A percentile compares a stretch with the other conserved stretches of the same genome.
Evolutionary conservation across 2,329 filamentous ascomycete species (phyloP).

Genomic region (Escovopsis sp.): DNA sequence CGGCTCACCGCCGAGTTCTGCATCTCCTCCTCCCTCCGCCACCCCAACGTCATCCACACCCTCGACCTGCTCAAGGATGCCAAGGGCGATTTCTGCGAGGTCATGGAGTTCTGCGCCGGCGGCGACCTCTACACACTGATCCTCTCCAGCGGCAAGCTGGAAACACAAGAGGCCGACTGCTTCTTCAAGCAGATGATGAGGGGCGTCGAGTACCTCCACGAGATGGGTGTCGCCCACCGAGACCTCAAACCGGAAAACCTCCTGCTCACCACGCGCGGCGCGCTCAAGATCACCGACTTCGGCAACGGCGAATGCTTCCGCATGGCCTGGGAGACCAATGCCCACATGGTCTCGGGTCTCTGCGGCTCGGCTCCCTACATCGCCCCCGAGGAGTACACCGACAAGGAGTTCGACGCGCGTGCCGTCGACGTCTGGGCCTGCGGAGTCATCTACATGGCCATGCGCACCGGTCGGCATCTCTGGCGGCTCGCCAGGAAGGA

Average conservation of each 20-base stretch:
- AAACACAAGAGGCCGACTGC: slow-evolving; percentile 86
- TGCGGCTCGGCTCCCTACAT: slow-evolving; percentile 97
- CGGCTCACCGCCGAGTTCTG: slow-evolving; percentile 94
- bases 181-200: slow-evolving; percentile 99
- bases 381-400: slow-evolving; percentile 87
- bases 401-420: slow-evolving; percentile 89
- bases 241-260: slow-evolving; percentile 96
- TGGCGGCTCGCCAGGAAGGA: slow-evolving; percentile 97
- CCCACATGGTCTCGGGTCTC: slow-evolving; percentile 93
- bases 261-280: slow-evolving; percentile 80
- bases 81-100: slow-evolving; percentile 95
- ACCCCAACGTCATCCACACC: slow-evolving; percentile 97
- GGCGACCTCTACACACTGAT: slow-evolving; percentile 92
- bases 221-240: slow-evolving; percentile 96
- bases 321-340: slow-evolving; percentile 98
- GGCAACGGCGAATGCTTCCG: slow-evolving; percentile 98
- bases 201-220: slow-evolving; percentile 96
- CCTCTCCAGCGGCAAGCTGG: slow-evolving; percentile 78
- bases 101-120: slow-evolving; percentile 98
- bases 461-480: slow-evolving; percentile 88
- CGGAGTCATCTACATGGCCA: slow-evolving; percentile 99
- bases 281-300: slow-evolving; percentile 95
- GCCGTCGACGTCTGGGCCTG: slow-evolving; percentile 99
- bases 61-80: slow-evolving; percentile 88
- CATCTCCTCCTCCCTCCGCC: slow-evolving; percentile 89